Percentiles rank a stretch among this genome's conserved stretches.
Evolutionary conservation across 106 monocot genomes (phyloP).

Genomic region (Acorus calamus): DNA sequence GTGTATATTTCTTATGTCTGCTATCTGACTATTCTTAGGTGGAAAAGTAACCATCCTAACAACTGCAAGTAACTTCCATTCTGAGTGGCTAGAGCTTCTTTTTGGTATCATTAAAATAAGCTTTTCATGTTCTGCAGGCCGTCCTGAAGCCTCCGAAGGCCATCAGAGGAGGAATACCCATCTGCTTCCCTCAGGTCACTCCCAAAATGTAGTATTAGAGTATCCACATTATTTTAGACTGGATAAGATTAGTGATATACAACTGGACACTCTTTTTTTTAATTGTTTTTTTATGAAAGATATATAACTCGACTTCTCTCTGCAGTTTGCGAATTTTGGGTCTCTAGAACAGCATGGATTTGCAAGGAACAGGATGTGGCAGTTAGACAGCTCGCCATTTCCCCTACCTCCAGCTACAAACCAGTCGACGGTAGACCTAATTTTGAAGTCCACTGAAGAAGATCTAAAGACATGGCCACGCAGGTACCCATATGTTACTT

Average conservation of each 20-base stretch:
- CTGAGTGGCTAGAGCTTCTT: too few relatives aligned
- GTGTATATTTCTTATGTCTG: too few relatives aligned
- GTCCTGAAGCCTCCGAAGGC: conserved; percentile 30
- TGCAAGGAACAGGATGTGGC: conserved; percentile 56
- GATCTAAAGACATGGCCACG: conserved; percentile 51
- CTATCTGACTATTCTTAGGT: too few relatives aligned
- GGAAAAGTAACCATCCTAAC: too few relatives aligned
- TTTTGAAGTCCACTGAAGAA: conserved; percentile 50
- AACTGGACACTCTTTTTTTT: too few relatives aligned
- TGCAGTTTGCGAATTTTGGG: conserved; percentile 48
- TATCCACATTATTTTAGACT: too few relatives aligned
- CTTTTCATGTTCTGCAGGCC: conserved; percentile 19
- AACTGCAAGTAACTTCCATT: too few relatives aligned
- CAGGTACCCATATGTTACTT: conserved; percentile 18
- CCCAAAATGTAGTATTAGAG: too few relatives aligned
- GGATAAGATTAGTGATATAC: too few relatives aligned
- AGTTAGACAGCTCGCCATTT: conserved; percentile 29
- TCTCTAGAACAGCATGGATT: conserved; percentile 52
- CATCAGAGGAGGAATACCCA: conserved; percentile 43
- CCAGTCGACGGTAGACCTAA: conserved; percentile 37
- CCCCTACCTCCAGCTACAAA: conserved; percentile 30
- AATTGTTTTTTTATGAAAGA: too few relatives aligned
- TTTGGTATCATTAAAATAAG: too few relatives aligned
- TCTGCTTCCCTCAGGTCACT: conserved; percentile 58
- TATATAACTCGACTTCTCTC: background rate